Evolutionary conservation across 345 rosid species (phyloP), one percentile per base, ranked within the genome.

Genomic region (Camelina hispida): DNA sequence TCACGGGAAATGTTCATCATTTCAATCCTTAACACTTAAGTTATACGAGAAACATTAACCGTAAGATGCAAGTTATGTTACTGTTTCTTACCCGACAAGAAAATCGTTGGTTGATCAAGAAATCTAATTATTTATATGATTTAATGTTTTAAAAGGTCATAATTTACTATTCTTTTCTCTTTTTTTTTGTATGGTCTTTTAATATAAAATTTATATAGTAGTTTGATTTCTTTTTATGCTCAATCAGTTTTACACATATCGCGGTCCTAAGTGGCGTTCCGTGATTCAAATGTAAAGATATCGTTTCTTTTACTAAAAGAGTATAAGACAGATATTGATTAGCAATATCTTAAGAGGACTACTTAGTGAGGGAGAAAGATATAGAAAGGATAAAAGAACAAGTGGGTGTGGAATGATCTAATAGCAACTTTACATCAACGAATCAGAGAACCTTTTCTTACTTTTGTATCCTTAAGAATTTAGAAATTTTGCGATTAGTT

Each of bases 381-480:
- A 52, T 13, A 30, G n/a, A 73, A 72, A 42, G 11, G 34, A 25
- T 42, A 17, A 44, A 62, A 51, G 35, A 20, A 52, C 53, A 46
- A 57, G 69, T 76, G 75, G 71, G 53, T 69, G 59, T 54, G 66
- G 44, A 46, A 76, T 68, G 42, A 62, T 62, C 42, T 32, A 52
- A 52, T 53, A 61, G 30, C 50, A 44, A 61, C 74, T 69, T 68
- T 62, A 9, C 16, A 54, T 34, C 69, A 15, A 62, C 50, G 20
- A 61, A 76, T 43, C 64, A 54, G 40, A 62, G 3, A 68, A 62
- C 25, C 50, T 69, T 25, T 53, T 2, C 53, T 52, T 16, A 14
- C 35, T 34, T 52, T 28, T 50, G 28, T 51, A 40, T 50, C 55
- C 17, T 68, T 25, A 53, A 67, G 11, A 59, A 67, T 6, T 50